A percentile compares a stretch with the other conserved stretches of the same genome.
phyloP scores from a whole-genome alignment of 2,329 filamentous ascomycete species.

The Emergomyces africanus region DNA sequence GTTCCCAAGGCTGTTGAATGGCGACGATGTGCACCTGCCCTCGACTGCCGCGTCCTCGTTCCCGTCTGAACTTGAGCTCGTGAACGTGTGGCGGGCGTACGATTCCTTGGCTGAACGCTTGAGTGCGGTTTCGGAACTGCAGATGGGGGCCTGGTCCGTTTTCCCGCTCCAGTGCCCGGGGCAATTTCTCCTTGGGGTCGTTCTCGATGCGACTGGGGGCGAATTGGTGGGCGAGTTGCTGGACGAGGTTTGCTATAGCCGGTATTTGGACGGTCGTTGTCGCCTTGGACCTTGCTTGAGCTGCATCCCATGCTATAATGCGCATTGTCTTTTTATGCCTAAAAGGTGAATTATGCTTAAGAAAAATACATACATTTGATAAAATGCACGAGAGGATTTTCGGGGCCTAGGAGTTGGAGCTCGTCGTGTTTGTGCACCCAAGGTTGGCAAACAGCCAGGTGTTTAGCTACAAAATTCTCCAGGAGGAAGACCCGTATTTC shows the following conservation, averaged over 20 bases:
- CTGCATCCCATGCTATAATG: not conserved
- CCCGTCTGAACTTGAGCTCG: not conserved
- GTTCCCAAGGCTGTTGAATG: not conserved
- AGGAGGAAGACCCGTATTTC: too few species aligned
- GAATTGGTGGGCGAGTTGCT: not conserved
- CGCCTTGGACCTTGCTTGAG: not conserved
- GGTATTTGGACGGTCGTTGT: not conserved
- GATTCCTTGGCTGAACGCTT: not conserved
- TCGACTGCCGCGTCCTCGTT: not conserved
- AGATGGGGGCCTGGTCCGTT: not conserved
- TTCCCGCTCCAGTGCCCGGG: not conserved
- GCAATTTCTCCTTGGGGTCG: not conserved
- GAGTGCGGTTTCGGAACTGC: not conserved
- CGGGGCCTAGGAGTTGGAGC: not conserved
- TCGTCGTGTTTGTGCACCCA: not conserved
- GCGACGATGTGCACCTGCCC: not conserved
- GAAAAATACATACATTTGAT: not conserved
- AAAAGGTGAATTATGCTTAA: not conserved
- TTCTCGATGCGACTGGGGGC: not conserved
- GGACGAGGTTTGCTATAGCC: not conserved
- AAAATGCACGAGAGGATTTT: not conserved
- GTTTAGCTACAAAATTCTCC: not conserved
- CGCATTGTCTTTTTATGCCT: not conserved
- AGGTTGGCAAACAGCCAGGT: not conserved
- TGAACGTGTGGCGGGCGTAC: not conserved